Evolutionary conservation across 257 asterid species (phyloP).

Genomic region (Mentha longifolia): DNA sequence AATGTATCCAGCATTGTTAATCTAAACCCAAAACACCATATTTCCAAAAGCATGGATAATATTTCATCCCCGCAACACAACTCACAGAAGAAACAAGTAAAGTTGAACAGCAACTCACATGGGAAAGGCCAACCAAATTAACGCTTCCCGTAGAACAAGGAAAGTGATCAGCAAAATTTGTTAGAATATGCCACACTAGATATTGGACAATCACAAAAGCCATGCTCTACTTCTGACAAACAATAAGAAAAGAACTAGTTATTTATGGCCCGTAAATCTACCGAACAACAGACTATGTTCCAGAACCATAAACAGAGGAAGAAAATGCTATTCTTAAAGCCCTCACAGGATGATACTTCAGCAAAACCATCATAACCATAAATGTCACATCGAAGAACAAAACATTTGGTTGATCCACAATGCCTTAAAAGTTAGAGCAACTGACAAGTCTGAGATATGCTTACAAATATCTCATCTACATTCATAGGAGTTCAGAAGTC

Average conservation of each 20-base stretch:
- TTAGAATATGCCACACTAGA: background rate
- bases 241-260: background rate
- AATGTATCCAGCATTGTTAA: background rate
- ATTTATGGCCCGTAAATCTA: background rate
- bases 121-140: background rate
- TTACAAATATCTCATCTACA: background rate
- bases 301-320: constrained; percentile 13
- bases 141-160: constrained; percentile 5
- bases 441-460: background rate
- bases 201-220: background rate
- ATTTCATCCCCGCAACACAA: background rate
- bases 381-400: background rate
- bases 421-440: background rate
- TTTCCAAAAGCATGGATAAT: background rate
- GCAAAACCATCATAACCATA: background rate
- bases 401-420: background rate
- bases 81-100: constrained; percentile 8
- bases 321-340: constrained; percentile 10
- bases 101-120: constrained; percentile 7
- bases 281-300: background rate
- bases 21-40: background rate
- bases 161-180: background rate
- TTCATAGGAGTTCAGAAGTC: background rate
- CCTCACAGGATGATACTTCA: background rate
- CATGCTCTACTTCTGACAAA: background rate